Conservation (phyloP, 2,329 filamentous ascomycete genomes). For the Colletotrichum liaoningense region DNA sequence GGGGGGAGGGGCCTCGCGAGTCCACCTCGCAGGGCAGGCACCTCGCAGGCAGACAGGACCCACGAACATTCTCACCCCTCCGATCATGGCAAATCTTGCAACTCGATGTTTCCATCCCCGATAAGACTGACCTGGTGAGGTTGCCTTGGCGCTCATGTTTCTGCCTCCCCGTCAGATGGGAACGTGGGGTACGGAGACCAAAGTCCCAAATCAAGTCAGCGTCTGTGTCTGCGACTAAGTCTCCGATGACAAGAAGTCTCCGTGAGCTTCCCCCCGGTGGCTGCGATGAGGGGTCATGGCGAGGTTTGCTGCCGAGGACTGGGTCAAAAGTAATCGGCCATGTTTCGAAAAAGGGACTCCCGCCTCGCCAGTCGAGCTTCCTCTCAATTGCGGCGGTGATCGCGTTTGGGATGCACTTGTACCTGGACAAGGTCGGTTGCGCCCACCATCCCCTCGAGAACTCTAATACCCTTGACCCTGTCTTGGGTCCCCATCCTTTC, state of each 20-base stretch:
- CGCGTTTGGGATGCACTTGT: constrained; percentile 5
- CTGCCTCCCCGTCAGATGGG: not conserved
- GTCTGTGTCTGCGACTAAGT: not conserved
- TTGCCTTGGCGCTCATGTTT: not conserved
- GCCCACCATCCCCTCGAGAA: not conserved
- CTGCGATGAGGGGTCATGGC: not conserved
- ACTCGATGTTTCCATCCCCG: not conserved
- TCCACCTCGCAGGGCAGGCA: not conserved
- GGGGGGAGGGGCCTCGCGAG: not conserved
- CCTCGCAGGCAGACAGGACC: too few species aligned
- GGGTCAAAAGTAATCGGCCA: not conserved
- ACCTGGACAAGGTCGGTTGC: constrained; percentile 2
- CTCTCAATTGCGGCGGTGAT: not conserved
- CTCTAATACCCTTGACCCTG: constrained; percentile 10
- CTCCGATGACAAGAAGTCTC: not conserved
- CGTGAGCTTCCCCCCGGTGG: not conserved
- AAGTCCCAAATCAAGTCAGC: not conserved
- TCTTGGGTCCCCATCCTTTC: not conserved
- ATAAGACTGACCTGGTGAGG: not conserved
- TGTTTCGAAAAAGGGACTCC: not conserved
- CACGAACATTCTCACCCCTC: not conserved
- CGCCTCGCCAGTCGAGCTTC: not conserved
- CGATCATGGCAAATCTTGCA: not conserved
- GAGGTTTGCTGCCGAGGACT: not conserved
- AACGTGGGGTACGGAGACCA: not conserved